A percentile compares a stretch with the other conserved stretches of the same genome.
Conservation (phyloP, 1,284 basidiomycete species). For the Apiotrichum brassicae region DNA sequence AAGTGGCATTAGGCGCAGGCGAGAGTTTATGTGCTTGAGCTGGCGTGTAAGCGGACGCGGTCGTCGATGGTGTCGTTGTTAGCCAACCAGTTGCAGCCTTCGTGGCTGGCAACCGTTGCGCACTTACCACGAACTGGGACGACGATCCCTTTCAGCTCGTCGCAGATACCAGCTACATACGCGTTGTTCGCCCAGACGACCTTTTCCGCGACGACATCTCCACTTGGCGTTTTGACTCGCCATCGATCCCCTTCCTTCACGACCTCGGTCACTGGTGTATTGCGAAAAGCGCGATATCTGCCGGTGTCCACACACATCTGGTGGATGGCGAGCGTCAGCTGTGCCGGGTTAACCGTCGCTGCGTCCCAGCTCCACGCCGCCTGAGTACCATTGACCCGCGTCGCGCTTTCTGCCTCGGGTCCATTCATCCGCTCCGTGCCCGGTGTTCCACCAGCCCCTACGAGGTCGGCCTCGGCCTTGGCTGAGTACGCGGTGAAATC, state of each 20-base stretch:
- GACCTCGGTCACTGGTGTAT: neutral
- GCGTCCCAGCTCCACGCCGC: constrained; percentile 29
- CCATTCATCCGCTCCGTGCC: constrained; percentile 10
- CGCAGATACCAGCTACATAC: constrained; percentile 23
- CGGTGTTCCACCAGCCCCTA: constrained; percentile 13
- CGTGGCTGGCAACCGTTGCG: constrained; percentile 10
- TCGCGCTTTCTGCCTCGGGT: constrained; percentile 5
- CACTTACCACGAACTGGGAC: constrained; percentile 17
- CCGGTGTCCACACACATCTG: constrained; percentile 12
- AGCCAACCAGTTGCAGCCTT: no score
- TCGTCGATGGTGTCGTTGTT: no score
- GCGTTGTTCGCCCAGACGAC: constrained; percentile 35
- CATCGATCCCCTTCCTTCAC: constrained; percentile 4
- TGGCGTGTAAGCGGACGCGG: constrained; percentile 1
- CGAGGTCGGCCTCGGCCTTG: constrained; percentile 16
- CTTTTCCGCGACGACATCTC: constrained; percentile 18
- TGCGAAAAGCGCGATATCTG: constrained; percentile 24
- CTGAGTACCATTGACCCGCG: constrained; percentile 6
- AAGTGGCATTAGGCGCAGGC: constrained; percentile 20
- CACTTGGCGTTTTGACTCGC: constrained; percentile 30
- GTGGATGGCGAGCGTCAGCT: constrained; percentile 31
- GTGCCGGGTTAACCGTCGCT: constrained; percentile 35
- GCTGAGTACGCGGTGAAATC: constrained; percentile 27
- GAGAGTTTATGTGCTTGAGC: constrained; percentile 36
- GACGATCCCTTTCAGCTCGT: constrained; percentile 26